phyloP scores from a whole-genome alignment of 108 stramenopile species.

The Cylindrotheca closterium region DNA sequence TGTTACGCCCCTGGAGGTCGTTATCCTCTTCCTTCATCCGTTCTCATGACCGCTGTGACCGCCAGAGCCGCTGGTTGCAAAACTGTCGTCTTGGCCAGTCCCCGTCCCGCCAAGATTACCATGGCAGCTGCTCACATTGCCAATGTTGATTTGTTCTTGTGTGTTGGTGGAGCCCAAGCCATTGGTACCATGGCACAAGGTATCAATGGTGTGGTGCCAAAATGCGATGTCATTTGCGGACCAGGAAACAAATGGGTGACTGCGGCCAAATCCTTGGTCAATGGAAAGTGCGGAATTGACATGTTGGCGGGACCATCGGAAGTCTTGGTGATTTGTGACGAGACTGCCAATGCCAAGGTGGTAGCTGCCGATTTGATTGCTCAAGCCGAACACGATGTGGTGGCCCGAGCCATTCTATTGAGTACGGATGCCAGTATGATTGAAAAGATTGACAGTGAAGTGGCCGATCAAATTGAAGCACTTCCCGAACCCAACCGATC shows the following conservation, averaged over 20 bases:
- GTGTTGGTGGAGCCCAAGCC: constrained; percentile 96
- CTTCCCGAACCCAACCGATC: constrained; percentile 89
- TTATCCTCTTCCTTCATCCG: constrained; percentile 96
- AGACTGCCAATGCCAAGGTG: constrained; percentile 84
- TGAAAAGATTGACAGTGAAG: constrained; percentile 68
- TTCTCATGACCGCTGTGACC: constrained; percentile 97
- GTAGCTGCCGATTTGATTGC: constrained; percentile 98
- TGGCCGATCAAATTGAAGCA: constrained; percentile 60
- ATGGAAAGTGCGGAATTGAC: constrained; percentile 95
- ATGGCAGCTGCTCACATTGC: constrained; percentile 90
- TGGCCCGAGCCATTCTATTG: constrained; percentile 94
- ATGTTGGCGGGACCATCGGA: constrained; percentile 99
- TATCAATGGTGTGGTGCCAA: constrained; percentile 38
- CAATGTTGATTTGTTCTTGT: constrained; percentile 86
- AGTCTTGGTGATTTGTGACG: constrained; percentile 96
- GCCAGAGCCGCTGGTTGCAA: constrained; percentile 95
- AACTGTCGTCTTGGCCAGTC: constrained; percentile 89
- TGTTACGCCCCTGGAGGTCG: constrained; percentile 99
- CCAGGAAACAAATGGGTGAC: constrained; percentile 99
- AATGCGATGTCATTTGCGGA: constrained; percentile 97
- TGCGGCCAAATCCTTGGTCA: constrained; percentile 94
- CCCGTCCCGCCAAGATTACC: constrained; percentile 90
- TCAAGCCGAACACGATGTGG: constrained; percentile 99
- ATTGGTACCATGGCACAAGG: constrained; percentile 95
- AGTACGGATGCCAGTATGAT: constrained; percentile 59